These are phyloP conservation scores for Xerocomus potaroensis DNA, from an alignment of 768 basidiomycete genomes.

Conservation along the genomic window DNA sequence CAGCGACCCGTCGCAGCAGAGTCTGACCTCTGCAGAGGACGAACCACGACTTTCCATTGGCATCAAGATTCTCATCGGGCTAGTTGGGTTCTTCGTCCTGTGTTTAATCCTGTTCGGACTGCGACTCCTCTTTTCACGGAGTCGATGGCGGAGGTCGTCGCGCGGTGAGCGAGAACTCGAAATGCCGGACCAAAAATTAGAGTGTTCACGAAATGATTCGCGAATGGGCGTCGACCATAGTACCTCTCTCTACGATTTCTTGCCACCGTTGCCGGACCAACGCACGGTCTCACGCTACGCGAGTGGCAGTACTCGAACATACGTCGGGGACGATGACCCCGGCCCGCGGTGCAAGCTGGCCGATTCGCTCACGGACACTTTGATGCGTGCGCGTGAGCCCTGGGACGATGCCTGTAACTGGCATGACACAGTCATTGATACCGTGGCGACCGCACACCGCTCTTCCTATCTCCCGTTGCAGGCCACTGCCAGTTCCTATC, in stretches of 20 bases:
- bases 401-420: slow-evolving; percentile 26
- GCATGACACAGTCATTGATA: slow-evolving; percentile 30
- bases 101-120: slow-evolving; percentile 51
- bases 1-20: slow-evolving; percentile 10
- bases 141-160: slow-evolving; percentile 27
- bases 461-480: slow-evolving; percentile 11
- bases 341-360: slow-evolving; percentile 5
- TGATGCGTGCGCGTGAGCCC: slow-evolving; percentile 15
- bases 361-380: background rate
- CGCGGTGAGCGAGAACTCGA: slow-evolving; percentile 13
- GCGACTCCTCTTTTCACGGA: slow-evolving; percentile 47
- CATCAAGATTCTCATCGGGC: slow-evolving; percentile 55
- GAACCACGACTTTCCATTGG: slow-evolving; percentile 51
- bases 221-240: slow-evolving; percentile 27
- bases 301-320: slow-evolving; percentile 30
- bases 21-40: slow-evolving; percentile 5
- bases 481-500: background rate
- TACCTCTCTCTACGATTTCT: slow-evolving; percentile 35
- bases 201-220: slow-evolving; percentile 26
- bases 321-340: slow-evolving; percentile 15
- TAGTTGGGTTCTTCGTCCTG: slow-evolving; percentile 55
- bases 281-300: slow-evolving; percentile 32
- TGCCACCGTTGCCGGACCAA: slow-evolving; percentile 34
- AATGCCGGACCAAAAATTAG: slow-evolving; percentile 9
- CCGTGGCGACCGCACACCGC: slow-evolving; percentile 8